phyloP scores from a whole-genome alignment of 176 grass and related monocot species.

The Oryza brachyantha region DNA sequence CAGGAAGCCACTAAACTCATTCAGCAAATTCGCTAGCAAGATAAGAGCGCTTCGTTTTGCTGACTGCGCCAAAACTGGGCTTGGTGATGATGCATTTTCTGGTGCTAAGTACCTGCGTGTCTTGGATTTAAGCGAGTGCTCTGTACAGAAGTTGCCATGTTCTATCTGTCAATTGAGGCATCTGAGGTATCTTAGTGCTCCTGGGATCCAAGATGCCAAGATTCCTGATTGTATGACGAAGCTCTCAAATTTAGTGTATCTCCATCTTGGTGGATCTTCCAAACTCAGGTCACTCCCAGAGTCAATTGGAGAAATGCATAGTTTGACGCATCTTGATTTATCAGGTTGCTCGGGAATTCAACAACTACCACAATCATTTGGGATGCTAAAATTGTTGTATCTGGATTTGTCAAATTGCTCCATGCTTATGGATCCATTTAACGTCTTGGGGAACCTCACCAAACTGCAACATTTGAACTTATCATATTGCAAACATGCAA shows the following conservation, averaged over 20 bases:
- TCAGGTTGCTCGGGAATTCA: background rate
- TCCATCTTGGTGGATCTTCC: background rate
- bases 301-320: background rate
- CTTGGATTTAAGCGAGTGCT: conserved; percentile 12
- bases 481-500: background rate
- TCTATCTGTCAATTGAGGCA: background rate
- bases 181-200: background rate
- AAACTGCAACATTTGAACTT: conserved; percentile 13
- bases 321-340: background rate
- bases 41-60: conserved; percentile 1
- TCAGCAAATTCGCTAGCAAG: background rate
- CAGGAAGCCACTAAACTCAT: background rate
- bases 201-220: too few relatives aligned
- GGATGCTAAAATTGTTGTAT: too few relatives aligned
- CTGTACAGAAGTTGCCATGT: background rate
- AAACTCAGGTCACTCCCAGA: background rate
- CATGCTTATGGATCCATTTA: background rate
- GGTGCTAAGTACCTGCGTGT: background rate
- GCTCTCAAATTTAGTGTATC: background rate
- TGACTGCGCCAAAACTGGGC: background rate
- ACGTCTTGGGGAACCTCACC: background rate
- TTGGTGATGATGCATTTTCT: background rate
- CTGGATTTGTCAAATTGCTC: conserved; percentile 4
- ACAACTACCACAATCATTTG: background rate
- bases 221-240: background rate